phyloP scores from a whole-genome alignment of 495 filamentous ascomycete species.

The Chaetomidium leptoderma region DNA sequence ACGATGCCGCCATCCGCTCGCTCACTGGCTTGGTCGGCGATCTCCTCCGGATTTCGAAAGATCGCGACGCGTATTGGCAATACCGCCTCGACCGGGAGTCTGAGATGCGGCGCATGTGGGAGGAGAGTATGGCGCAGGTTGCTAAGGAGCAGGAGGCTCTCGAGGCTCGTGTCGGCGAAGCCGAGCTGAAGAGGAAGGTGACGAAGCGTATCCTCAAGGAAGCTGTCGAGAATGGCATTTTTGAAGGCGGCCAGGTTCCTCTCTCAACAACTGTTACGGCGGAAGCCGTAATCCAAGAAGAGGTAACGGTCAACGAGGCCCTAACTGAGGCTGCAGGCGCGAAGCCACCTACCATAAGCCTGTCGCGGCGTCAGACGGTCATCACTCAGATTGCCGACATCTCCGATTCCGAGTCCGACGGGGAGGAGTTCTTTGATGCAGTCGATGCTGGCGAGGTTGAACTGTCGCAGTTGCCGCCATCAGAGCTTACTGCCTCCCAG shows the following conservation, averaged over 20 bases:
- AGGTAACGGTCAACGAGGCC: constrained; percentile 23
- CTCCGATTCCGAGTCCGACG: constrained; percentile 74
- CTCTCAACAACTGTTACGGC: constrained; percentile 34
- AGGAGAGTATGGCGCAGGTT: constrained; percentile 95
- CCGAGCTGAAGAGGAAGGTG: constrained; percentile 80
- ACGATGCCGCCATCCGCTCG: constrained; percentile 82
- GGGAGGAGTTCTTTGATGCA: constrained; percentile 97
- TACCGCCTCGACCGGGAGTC: constrained; percentile 86
- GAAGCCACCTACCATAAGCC: constrained; percentile 44
- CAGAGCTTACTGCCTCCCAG: constrained; percentile 41
- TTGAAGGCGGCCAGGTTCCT: constrained; percentile 40
- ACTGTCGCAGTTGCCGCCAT: constrained; percentile 54
- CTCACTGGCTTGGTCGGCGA: constrained; percentile 83
- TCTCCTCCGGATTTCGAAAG: constrained; percentile 82
- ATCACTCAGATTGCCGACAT: constrained; percentile 59
- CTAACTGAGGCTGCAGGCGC: constrained; percentile 33
- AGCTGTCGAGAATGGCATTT: constrained; percentile 62
- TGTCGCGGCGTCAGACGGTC: constrained; percentile 52
- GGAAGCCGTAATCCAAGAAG: constrained; percentile 32
- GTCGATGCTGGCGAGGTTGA: constrained; percentile 89
- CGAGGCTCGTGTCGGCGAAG: constrained; percentile 79
- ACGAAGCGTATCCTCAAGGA: constrained; percentile 89
- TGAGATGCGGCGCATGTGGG: constrained; percentile 88
- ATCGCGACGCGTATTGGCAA: constrained; percentile 95
- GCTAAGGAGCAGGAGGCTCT: constrained; percentile 90